These are phyloP conservation scores for Saccharum spontaneum DNA, from an alignment of 176 grass and related monocot genomes.

Conservation along the genomic window DNA sequence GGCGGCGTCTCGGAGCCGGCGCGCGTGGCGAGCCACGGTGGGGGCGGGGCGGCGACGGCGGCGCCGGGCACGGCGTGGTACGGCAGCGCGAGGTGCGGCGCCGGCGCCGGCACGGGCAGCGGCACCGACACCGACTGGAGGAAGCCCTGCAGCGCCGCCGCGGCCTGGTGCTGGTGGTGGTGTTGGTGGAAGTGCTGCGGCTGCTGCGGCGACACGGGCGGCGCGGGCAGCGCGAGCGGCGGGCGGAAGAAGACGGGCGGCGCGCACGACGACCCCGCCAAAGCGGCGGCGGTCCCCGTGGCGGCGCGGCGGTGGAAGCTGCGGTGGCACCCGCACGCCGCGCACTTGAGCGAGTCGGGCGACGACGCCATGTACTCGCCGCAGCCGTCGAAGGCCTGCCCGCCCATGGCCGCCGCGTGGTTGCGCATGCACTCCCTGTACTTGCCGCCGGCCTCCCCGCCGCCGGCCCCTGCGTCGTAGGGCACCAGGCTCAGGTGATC, in stretches of 20 bases:
- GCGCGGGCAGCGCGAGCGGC: not conserved
- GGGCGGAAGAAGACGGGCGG: slow-evolving; percentile 42
- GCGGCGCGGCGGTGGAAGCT: slow-evolving; percentile 81
- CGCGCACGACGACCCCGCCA: not conserved
- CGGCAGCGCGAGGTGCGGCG: slow-evolving; percentile 31
- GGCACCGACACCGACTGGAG: not conserved
- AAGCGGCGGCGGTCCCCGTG: not conserved
- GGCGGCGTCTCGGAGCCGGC: slow-evolving; percentile 74
- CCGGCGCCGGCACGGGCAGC: not conserved
- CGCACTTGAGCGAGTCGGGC: slow-evolving; percentile 75
- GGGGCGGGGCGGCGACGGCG: slow-evolving; percentile 20
- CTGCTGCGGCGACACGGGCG: not conserved
- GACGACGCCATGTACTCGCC: slow-evolving; percentile 85
- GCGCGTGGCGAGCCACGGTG: slow-evolving; percentile 35
- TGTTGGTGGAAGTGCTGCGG: not conserved
- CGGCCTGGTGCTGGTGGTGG: slow-evolving; percentile 3
- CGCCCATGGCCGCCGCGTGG: slow-evolving; percentile 89
- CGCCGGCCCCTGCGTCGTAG: slow-evolving; percentile 24
- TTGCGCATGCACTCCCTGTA: slow-evolving; percentile 99
- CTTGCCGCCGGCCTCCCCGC: slow-evolving; percentile 12
- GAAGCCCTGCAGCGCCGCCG: slow-evolving; percentile 43
- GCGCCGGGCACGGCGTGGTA: slow-evolving; percentile 25
- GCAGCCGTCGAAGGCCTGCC: slow-evolving; percentile 84
- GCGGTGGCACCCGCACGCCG: slow-evolving; percentile 84
- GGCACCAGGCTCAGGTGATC: slow-evolving; percentile 63